Evolutionary conservation across 306 rosid species (phyloP), one percentile per base, ranked within the genome.

Genomic region (Medicago arabica): DNA sequence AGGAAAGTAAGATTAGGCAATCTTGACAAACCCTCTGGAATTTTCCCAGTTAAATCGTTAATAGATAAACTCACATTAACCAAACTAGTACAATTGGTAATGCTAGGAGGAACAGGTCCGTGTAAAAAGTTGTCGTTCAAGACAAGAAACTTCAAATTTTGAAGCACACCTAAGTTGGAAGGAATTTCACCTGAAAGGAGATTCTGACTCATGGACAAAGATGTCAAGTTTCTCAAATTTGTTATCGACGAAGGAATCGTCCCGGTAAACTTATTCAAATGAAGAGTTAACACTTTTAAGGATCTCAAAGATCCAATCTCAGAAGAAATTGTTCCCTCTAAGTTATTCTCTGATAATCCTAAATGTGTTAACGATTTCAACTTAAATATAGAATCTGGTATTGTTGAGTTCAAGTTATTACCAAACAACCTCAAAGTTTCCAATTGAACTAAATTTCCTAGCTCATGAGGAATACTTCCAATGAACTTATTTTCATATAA

Each of bases 121-220:
- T 57, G 84, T 15, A 93, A 74, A 31, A 54, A 17, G 76, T 86
- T 87, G 43, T 0, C 0, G 80, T 39, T 60, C 80, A 90, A 57
- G 69, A 87, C 67, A 59, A 93, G 84, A 80, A 81, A 78, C 80
- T 83, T 83, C 82, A 93, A 81, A 68, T 88, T 90, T 61, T 80
- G 82, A 84, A 93, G 93, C 72, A 75, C 46, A 54, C 93, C 96
- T 55, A 93, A 68, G 65, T 84, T 72, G 16, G 87, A 81, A 82
- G 98, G 98, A 83, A 93, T 61, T 87, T 85, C 84, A 66, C 98
- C 98, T 1, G 90, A 83, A 75, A 93, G 82, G n/a, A 54, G 85
- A 84, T 93, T 93, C 82, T 75, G 79, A 71, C 86, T 81, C 80
- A 86, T 70, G 43, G 96, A 74, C 79, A 91, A 78, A 69, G 83